Conservation (phyloP, 345 rosid genomes). For the Eucalyptus cloeziana region DNA sequence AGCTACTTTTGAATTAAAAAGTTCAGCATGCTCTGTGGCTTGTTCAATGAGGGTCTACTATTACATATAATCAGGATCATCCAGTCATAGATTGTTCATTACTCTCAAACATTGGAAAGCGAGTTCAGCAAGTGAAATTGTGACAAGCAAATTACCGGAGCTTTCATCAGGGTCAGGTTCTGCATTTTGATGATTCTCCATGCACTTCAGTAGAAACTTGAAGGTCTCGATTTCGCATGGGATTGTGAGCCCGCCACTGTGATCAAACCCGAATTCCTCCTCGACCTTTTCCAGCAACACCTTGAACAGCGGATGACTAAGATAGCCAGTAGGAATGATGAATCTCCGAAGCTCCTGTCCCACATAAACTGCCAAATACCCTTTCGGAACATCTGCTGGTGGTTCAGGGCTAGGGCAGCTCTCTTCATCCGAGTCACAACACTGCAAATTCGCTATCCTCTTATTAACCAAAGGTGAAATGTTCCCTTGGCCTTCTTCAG, state of each 20-base stretch:
- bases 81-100: not conserved
- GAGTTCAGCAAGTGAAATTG: not conserved
- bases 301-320: conserved; percentile 83
- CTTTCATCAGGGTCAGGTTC: conserved; percentile 20
- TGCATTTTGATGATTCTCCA: conserved; percentile 51
- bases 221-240: conserved; percentile 98
- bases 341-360: conserved; percentile 92
- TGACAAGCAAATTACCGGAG: conserved; percentile 6
- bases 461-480: conserved; percentile 35
- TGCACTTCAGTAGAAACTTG: conserved; percentile 74
- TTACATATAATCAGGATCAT: not conserved
- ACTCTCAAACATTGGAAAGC: not conserved
- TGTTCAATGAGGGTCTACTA: not conserved
- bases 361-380: conserved; percentile 83
- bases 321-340: conserved; percentile 77
- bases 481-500: conserved; percentile 4
- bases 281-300: conserved; percentile 75
- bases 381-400: conserved; percentile 79
- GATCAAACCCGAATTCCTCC: conserved; percentile 94
- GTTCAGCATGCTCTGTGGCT: not conserved
- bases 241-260: conserved; percentile 67
- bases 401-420: conserved; percentile 57
- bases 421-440: conserved; percentile 82
- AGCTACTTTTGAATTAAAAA: not conserved
- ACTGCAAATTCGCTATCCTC: conserved; percentile 27